Evolutionary conservation across 2,329 filamentous ascomycete species (phyloP), one percentile per base, ranked within the genome.

Genomic region (Metarhizium humberi): DNA sequence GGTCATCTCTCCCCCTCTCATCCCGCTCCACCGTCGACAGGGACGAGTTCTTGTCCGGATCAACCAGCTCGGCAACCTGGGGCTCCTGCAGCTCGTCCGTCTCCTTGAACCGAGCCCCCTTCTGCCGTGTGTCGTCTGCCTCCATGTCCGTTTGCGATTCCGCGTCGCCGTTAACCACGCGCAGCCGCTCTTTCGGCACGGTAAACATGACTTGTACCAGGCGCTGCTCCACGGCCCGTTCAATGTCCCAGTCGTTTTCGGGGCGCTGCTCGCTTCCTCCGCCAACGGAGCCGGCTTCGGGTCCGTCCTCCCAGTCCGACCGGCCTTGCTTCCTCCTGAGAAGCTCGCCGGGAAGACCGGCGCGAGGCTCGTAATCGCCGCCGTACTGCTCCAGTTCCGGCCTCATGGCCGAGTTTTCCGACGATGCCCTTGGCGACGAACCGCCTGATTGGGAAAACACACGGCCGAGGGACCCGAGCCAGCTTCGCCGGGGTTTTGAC

Each of bases 121-220:
- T 51, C 25, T 55, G 29, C 50, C 49, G 32, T 40, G 55, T 11
- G 50, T 50, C 29, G 32, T 46, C 52, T 20, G 46, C 49, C 50
- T 29, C 20, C 25, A 25, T 25, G 25, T 25, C 25, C 29, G 30
- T 52, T 11, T 50, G 40, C 29, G 66, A 65, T n/a, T 63, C 60
- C n/a, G 68, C 67, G 40, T 87, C 87, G 52, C 82, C 86, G 68
- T 97, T 97, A 20, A 96, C 92, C n/a, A 97, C 91, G 30, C 92
- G 76, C 59, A 97, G 72, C 62, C 84, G 83, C 69, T 92, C 87
- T 68, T 87, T 90, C 2, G 94, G 92, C 57, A 96, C 90, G 0
- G 92, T 96, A 70, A 96, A 97, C 82, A 95, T 94, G 65, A 90
- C 81, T 69, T 92, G 88, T 58, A 92, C 87, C 8, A 88, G 75